Evolutionary conservation across 2,329 filamentous ascomycete species (phyloP), one percentile per base, ranked within the genome.

Genomic region (Aspergillus cejpii): DNA sequence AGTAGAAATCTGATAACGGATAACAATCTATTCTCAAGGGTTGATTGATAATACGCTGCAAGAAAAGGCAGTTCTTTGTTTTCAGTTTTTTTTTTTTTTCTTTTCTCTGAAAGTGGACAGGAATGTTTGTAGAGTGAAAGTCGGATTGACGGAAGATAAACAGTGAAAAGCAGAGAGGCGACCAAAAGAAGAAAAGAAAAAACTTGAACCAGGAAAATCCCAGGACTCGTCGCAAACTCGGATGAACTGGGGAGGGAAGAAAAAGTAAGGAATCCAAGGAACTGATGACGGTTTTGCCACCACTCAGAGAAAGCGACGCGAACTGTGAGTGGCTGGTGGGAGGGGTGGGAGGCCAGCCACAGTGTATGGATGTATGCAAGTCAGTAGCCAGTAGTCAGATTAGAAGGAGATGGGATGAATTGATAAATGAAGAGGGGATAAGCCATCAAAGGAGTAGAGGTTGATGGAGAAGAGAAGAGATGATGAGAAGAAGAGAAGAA

Each of bases 181-280:
- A 47, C 49, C 44, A 37, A 45, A 24, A 50, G 39, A 37, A 33
- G 31, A 8, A 43, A 31, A 33, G 34, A 37, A 48, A 49, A 50
- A 45, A 34, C 15, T 37, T 38, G 23, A 44, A 49, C 44, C 41
- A 23, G 42, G 47, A 28, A 38, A 41, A 53, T 56, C 53, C 52
- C 45, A 49, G 51, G 51, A 46, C 44, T 47, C 44, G 48, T 49
- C 52, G 53, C 54, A 56, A 49, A 45, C 39, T 57, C 49, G 51
- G 54, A 57, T 45, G 37, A 41, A 45, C 48, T 42, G 43, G 54
- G 48, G 54, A 46, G 56, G 31, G 11, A 10, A 17, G 23, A 24
- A 8, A 24, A 24, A 48, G 43, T 52, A 56, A 48, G 57, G 59
- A 63, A 61, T 58, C 61, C 62, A 48, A 60, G 55, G 56, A 58